Conservation (phyloP, 805 yeast species). For the Suhomyces emberorum region DNA sequence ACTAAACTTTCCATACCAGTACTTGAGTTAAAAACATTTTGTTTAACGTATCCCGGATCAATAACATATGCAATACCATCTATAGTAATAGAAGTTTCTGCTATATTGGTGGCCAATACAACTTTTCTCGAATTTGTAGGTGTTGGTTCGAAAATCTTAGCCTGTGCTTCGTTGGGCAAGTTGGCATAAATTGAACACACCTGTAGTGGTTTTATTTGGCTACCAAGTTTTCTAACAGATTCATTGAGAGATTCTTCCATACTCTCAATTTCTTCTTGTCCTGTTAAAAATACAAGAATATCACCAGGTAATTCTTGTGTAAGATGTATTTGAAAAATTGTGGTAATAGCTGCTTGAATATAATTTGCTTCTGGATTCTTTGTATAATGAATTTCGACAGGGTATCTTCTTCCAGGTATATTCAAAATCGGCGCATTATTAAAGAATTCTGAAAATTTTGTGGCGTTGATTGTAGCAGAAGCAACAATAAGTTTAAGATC, state of each 20-base stretch:
- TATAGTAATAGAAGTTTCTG: conserved; percentile 46
- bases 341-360: conserved; percentile 81
- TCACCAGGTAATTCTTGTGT: conserved; percentile 72
- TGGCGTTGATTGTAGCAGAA: conserved; percentile 93
- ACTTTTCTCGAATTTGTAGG: conserved; percentile 79
- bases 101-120: conserved; percentile 92
- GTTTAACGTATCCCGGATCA: conserved; percentile 46
- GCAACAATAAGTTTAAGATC: conserved; percentile 78
- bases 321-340: conserved; percentile 82
- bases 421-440: conserved; percentile 79
- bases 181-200: conserved; percentile 90
- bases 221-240: conserved; percentile 61
- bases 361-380: conserved; percentile 88
- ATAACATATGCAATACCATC: conserved; percentile 43
- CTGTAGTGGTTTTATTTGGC: conserved; percentile 56
- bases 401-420: conserved; percentile 91
- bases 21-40: conserved; percentile 38
- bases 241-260: conserved; percentile 69
- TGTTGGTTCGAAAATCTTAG: conserved; percentile 80
- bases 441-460: conserved; percentile 79
- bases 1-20: conserved; percentile 47
- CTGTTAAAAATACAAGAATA: conserved; percentile 85
- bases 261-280: conserved; percentile 93
- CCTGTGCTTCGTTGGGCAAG: conserved; percentile 80
- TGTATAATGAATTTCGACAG: conserved; percentile 83